A percentile compares a stretch with the other conserved stretches of the same genome.
phyloP scores from a whole-genome alignment of 2,329 filamentous ascomycete genomes.

The Fusarium equiseti region DNA sequence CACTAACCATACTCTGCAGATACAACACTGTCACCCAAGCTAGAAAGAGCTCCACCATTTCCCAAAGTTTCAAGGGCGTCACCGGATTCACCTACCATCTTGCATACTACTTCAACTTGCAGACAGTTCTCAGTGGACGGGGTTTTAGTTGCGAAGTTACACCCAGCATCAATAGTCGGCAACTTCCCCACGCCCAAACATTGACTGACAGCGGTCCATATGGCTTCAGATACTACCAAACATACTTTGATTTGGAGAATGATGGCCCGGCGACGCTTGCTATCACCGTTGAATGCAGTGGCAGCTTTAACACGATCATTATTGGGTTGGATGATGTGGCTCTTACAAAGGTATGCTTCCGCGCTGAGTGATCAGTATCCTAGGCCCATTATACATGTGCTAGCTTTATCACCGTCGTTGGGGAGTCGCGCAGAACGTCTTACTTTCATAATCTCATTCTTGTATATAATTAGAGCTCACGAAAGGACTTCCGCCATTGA shows the following conservation, averaged over 20 bases:
- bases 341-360: neutral
- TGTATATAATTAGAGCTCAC: neutral
- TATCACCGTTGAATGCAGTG: too few species aligned
- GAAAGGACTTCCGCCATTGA: neutral
- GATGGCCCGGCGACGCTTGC: too few species aligned
- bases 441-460: neutral
- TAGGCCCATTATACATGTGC: neutral
- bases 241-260: too few species aligned
- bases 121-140: neutral
- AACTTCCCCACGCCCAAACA: neutral
- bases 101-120: constrained; percentile 1
- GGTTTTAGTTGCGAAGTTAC: neutral
- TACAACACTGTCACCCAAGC: neutral
- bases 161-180: neutral
- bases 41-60: neutral
- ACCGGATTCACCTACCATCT: neutral
- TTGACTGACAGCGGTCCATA: neutral
- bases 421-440: rapidly evolving
- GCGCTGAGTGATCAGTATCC: neutral
- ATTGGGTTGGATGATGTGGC: too few species aligned
- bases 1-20: neutral
- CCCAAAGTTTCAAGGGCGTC: neutral
- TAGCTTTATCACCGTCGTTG: too few species aligned
- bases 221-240: neutral
- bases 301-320: too few species aligned